A percentile compares a stretch with the other conserved stretches of the same genome.
Conservation (phyloP, 1,284 basidiomycete species). For the Exsudoporus floridanus region DNA sequence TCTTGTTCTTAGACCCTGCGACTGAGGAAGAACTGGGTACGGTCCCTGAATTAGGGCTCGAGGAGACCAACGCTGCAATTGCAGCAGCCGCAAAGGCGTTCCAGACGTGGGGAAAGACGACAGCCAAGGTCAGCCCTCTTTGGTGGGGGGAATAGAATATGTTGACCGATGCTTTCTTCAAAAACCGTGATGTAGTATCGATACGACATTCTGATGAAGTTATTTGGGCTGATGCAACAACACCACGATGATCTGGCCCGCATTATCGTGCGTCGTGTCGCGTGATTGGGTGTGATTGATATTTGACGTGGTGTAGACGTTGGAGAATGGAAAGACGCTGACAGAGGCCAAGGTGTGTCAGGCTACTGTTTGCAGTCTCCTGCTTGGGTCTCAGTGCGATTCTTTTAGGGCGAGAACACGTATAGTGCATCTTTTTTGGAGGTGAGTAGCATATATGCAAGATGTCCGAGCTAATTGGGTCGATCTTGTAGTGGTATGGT, state of each 20-base stretch:
- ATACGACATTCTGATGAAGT: slow-evolving; percentile 76
- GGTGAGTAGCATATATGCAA: slow-evolving; percentile 42
- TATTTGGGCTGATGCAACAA: slow-evolving; percentile 72
- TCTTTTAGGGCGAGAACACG: slow-evolving; percentile 65
- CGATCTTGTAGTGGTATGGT: slow-evolving; percentile 69
- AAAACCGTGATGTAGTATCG: slow-evolving; percentile 54
- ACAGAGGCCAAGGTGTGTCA: slow-evolving; percentile 68
- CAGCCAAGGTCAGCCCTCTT: slow-evolving; percentile 58
- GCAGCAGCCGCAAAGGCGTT: slow-evolving; percentile 75
- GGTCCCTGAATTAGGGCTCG: slow-evolving; percentile 83
- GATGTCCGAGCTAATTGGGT: slow-evolving; percentile 7
- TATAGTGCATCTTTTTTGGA: slow-evolving; percentile 86
- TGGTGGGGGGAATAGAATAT: neutral
- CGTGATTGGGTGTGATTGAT: slow-evolving; percentile 15
- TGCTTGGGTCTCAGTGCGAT: neutral
- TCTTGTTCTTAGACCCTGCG: slow-evolving; percentile 66
- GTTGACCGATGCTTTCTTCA: neutral
- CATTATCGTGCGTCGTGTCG: slow-evolving; percentile 60
- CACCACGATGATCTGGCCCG: slow-evolving; percentile 80
- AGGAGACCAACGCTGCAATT: slow-evolving; percentile 81
- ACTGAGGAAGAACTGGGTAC: slow-evolving; percentile 78
- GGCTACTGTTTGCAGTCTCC: neutral
- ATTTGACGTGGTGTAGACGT: slow-evolving; percentile 51
- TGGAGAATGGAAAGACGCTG: slow-evolving; percentile 92
- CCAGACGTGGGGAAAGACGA: slow-evolving; percentile 78